Evolutionary conservation across 306 rosid species (phyloP).

Genomic region (Trifolium repens): DNA sequence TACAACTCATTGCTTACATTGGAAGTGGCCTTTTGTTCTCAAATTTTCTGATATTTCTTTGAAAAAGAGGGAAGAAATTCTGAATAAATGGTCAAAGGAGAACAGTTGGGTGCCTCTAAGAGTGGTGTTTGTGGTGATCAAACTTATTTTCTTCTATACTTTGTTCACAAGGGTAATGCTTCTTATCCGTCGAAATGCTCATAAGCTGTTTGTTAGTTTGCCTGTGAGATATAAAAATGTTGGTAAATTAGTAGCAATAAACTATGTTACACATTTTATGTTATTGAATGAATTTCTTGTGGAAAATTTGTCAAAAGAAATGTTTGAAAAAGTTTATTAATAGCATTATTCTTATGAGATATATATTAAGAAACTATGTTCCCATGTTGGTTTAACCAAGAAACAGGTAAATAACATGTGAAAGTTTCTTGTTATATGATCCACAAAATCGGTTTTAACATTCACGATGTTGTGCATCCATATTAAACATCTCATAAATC

Average conservation of each 20-base stretch:
- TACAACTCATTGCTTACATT: conserved; percentile 60
- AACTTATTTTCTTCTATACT: conserved; percentile 68
- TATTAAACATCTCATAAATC: too few relatives aligned
- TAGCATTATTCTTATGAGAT: not conserved
- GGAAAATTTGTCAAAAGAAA: not conserved
- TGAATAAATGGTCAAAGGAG: conserved; percentile 68
- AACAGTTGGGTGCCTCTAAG: conserved; percentile 54
- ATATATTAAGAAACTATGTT: too few relatives aligned
- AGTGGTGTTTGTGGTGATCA: conserved; percentile 58
- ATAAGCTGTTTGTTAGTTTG: conserved; percentile 13
- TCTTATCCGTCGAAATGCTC: not conserved
- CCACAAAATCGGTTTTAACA: not conserved
- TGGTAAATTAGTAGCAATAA: not conserved
- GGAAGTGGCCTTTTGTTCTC: conserved; percentile 78
- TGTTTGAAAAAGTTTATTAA: not conserved
- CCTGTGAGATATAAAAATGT: not conserved
- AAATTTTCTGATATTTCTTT: conserved; percentile 72
- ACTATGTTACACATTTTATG: not conserved
- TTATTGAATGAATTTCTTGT: not conserved
- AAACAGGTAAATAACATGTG: not conserved
- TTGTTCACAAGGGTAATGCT: conserved; percentile 77
- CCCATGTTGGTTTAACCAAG: not conserved
- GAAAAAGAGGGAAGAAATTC: conserved; percentile 74
- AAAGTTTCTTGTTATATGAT: not conserved
- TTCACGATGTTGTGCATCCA: too few relatives aligned